Conservation (phyloP, 1,284 basidiomycete genomes). For the Ceratobasidium theobromae region DNA sequence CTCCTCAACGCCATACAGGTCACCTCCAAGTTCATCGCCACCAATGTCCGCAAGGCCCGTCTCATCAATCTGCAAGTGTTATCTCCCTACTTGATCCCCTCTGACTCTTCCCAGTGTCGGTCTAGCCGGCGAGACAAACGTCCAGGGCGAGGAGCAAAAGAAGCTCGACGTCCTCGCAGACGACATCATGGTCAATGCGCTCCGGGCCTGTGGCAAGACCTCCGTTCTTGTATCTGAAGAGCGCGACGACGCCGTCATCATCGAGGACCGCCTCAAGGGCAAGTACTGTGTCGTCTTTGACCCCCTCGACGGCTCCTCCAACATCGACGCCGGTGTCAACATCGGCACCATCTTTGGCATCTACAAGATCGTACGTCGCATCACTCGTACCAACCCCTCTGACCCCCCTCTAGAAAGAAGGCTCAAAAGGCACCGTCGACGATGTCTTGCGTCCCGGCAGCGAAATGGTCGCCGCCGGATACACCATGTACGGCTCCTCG, state of each 20-base stretch:
- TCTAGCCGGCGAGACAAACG: conserved; percentile 92
- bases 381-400: conserved; percentile 26
- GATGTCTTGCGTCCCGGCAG: conserved; percentile 93
- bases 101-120: conserved; percentile 84
- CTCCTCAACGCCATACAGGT: conserved; percentile 95
- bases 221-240: conserved; percentile 98
- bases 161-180: conserved; percentile 98
- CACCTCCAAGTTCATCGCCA: conserved; percentile 96
- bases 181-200: conserved; percentile 98
- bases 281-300: conserved; percentile 98
- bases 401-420: conserved; percentile 56
- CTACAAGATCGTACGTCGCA: conserved; percentile 73
- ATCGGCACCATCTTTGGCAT: conserved; percentile 99
- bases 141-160: conserved; percentile 99
- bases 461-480: conserved; percentile 98
- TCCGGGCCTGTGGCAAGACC: conserved; percentile 91
- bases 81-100: not conserved
- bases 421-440: conserved; percentile 72
- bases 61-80: conserved; percentile 90
- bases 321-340: conserved; percentile 99
- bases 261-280: conserved; percentile 75
- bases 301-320: conserved; percentile 96
- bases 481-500: conserved; percentile 98
- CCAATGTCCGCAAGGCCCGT: conserved; percentile 94
- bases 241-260: conserved; percentile 88